Base-by-base conservation (phyloP, 306 rosid species). In the Begonia masoniana region DNA sequence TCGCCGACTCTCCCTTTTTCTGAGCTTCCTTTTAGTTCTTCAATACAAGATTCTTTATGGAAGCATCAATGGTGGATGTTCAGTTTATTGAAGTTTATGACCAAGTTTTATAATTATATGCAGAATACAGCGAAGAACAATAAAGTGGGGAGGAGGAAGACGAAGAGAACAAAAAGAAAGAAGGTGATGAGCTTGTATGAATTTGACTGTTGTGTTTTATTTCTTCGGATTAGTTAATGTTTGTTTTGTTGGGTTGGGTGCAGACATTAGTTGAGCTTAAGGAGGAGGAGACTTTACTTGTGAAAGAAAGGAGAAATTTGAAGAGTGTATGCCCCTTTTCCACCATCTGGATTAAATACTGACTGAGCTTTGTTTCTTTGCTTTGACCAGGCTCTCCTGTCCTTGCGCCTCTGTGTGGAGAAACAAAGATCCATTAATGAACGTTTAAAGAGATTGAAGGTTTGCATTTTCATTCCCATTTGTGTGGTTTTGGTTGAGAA, bases 241-340 rank as follows among this genome's bases (percentile, higher is more conserved):
- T 10, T 45, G 5, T 10, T 4, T 11, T 4, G 57, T 24, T 77
- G 66, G 24, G 39, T 31, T 31, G 39, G 39, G 57, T 64, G 59
- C 92, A 91, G 97, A 83, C 96, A 15, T 61, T 86, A 46, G 74
- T 80, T 57, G 92, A 85, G 62, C 82, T 91, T 57, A 81, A 57
- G 71, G 97, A 91, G 66, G 96, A 81, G 77, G 94, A 85, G 74
- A 72, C 51, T 74, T 50, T 71, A 12, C 77, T 85, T 45, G 62
- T 83, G 65, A 75, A 70, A 69, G 97, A 91, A 70, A 76, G 78
- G 60, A 76, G 51, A 72, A 65, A 55, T 58, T 75, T 85, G 86
- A 75, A 71, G 62, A 84, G 41, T 62, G 97, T 91, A 79, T 21
- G 77, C 50, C 15, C 19, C 19, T 26, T 13, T 61, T 13, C 15